These are phyloP conservation scores for Sarocladium kiliense DNA, from an alignment of 2,329 filamentous ascomycete species.

Conservation along the genomic window DNA sequence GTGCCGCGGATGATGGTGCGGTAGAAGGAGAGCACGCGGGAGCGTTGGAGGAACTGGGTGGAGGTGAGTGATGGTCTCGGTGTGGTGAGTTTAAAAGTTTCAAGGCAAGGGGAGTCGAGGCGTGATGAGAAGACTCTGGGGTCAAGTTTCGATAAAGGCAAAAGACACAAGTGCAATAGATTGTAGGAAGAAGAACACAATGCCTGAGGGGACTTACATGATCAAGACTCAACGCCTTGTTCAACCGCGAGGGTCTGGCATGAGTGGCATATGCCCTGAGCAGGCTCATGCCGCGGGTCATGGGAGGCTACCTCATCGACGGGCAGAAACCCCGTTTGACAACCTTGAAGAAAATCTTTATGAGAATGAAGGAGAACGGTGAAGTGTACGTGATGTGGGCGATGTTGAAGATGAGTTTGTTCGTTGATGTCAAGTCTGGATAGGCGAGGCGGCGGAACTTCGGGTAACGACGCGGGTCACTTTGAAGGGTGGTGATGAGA, in stretches of 20 bases:
- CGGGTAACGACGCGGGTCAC: not conserved
- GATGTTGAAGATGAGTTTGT: not conserved
- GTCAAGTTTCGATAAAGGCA: not conserved
- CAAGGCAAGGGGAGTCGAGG: not conserved
- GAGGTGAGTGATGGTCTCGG: not conserved
- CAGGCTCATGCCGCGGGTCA: constrained; percentile 21
- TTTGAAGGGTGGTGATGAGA: not conserved
- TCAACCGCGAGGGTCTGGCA: constrained; percentile 23
- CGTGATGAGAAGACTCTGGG: no score
- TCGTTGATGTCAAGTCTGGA: not conserved
- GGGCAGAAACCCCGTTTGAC: not conserved
- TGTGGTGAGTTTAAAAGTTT: constrained; percentile 2
- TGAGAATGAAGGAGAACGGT: no score
- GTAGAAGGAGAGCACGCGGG: constrained; percentile 51
- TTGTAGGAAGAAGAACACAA: not conserved
- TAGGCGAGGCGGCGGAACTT: constrained; percentile 1
- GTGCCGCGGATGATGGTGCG: constrained; percentile 52
- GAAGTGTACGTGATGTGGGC: not conserved
- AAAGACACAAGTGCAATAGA: not conserved
- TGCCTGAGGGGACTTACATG: constrained; percentile 40
- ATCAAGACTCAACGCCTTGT: constrained; percentile 47
- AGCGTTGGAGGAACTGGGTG: constrained; percentile 53
- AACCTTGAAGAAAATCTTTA: not conserved
- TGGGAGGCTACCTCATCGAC: constrained; percentile 12
- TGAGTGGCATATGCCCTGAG: constrained; percentile 22